Evolutionary conservation across 495 filamentous ascomycete genomes (phyloP).

Genomic region (Daldinia decipiens): DNA sequence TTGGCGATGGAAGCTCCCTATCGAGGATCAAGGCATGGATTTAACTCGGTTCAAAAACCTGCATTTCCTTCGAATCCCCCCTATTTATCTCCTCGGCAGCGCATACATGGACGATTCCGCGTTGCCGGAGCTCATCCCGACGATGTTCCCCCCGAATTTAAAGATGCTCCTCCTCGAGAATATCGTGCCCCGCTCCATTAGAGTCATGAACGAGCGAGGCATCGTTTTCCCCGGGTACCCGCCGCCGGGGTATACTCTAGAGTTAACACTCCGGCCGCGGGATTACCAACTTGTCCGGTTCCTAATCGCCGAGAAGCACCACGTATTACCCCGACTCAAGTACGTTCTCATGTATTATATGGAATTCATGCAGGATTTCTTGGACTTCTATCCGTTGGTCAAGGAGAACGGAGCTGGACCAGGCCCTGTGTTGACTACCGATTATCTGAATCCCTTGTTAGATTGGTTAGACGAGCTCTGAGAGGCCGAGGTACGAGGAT

Average conservation of each 20-base stretch:
- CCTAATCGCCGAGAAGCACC: constrained; percentile 33
- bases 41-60: constrained; percentile 36
- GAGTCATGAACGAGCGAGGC: constrained; percentile 37
- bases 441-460: constrained; percentile 32
- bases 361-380: constrained; percentile 14
- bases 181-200: constrained; percentile 38
- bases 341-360: constrained; percentile 40
- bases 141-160: constrained; percentile 37
- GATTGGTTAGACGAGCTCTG: constrained; percentile 38
- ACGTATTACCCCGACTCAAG: constrained; percentile 37
- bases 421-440: constrained; percentile 20
- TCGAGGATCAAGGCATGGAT: constrained; percentile 35
- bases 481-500: neutral
- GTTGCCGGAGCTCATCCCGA: constrained; percentile 27
- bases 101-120: constrained; percentile 25
- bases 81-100: constrained; percentile 34
- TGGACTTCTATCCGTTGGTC: constrained; percentile 8
- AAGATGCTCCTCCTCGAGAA: constrained; percentile 43
- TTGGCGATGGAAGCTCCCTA: constrained; percentile 37
- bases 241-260: constrained; percentile 31
- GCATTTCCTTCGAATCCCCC: constrained; percentile 36
- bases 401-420: constrained; percentile 33
- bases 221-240: constrained; percentile 39
- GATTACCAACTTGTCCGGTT: constrained; percentile 38
- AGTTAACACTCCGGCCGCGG: constrained; percentile 34